Base-by-base conservation (phyloP, 2,329 filamentous ascomycete species). In the Grosmannia huntii region DNA sequence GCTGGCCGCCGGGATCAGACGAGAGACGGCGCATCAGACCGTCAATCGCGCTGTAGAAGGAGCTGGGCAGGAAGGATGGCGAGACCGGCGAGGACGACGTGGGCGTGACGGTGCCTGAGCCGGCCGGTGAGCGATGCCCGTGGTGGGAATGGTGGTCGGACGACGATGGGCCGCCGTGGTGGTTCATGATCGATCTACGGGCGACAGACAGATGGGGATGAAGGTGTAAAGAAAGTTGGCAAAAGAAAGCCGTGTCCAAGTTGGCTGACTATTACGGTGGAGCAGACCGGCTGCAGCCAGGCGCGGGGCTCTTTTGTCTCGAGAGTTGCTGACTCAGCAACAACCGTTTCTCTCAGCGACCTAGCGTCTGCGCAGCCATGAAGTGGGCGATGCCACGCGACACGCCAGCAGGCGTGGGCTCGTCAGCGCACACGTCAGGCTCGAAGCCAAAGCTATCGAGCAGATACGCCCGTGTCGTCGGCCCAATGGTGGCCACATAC, bases 401-500 rank as follows among this genome's bases (percentile, higher is more conserved):
- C 1, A 97, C 74, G 0, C 91, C 91, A 66, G 92, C 84, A 0
- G 91, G 89, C 68, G 82, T 95, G 1, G 94, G 94, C 65, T 78
- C 85, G 65, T 82, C 81, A 1, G 94, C 89, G 70, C 87, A 95
- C n/a, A 88, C 86, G 67, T 92, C 84, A 1, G 89, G 83, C 64
- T 83, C 77, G 62, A 84, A 86, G 0, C 73, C 80, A 68, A 90
- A 89, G 1, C 76, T 78, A 23, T 76, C 74, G 19, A 75, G 68
- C 51, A 99, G 72, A 71, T 89, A 84, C 64, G 90, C 84, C 62
- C 85, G 79, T 12, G 94, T 99, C 21, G 94, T 99, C 14, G 94
- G 92, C 0, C 94, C 94, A 70, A 99, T 99, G 0, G 91, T 95
- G 16, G 86, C 89, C 61, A 97, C 76, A 62, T 81, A 83, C 1